phyloP scores from a whole-genome alignment of 805 yeast genomes.

The Ogataea henricii region DNA sequence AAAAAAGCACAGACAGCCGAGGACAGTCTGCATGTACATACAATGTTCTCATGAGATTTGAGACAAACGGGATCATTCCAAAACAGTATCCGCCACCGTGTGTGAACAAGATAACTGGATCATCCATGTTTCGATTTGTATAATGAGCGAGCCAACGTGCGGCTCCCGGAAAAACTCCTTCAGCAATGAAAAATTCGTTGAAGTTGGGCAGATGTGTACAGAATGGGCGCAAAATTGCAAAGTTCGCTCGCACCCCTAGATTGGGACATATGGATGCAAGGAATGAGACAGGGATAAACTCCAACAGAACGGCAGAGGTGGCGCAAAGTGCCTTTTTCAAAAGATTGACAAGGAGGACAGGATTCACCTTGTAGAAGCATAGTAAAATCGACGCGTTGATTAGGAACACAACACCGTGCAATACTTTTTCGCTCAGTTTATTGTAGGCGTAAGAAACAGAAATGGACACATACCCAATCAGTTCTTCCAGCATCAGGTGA shows the following conservation, averaged over 20 bases:
- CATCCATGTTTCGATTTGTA: slow-evolving; percentile 6
- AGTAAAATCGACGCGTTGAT: too few species aligned
- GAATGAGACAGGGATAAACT: slow-evolving; percentile 1
- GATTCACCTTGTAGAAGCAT: too few species aligned
- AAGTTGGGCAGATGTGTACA: slow-evolving; percentile 1
- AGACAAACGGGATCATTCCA: slow-evolving; percentile 11
- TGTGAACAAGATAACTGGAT: slow-evolving; percentile 13
- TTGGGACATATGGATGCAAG: slow-evolving; percentile 3
- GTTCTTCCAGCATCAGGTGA: too few species aligned
- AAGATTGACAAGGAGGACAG: background rate
- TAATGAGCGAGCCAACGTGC: slow-evolving; percentile 12
- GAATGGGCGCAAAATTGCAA: slow-evolving; percentile 1
- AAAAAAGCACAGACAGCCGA: slow-evolving; percentile 9
- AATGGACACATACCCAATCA: too few species aligned
- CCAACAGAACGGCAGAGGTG: background rate
- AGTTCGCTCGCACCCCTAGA: background rate
- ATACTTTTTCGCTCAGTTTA: too few species aligned
- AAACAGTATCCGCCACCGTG: slow-evolving; percentile 16
- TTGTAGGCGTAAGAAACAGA: too few species aligned
- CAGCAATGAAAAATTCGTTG: slow-evolving; percentile 1
- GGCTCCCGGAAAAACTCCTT: slow-evolving; percentile 30
- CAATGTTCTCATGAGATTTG: slow-evolving; percentile 1
- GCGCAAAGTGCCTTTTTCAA: background rate
- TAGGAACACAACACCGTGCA: too few species aligned
- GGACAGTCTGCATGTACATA: slow-evolving; percentile 6